These are phyloP conservation scores for Cytospora schulzeri DNA, from an alignment of 2,329 filamentous ascomycete species.

Conservation along the genomic window DNA sequence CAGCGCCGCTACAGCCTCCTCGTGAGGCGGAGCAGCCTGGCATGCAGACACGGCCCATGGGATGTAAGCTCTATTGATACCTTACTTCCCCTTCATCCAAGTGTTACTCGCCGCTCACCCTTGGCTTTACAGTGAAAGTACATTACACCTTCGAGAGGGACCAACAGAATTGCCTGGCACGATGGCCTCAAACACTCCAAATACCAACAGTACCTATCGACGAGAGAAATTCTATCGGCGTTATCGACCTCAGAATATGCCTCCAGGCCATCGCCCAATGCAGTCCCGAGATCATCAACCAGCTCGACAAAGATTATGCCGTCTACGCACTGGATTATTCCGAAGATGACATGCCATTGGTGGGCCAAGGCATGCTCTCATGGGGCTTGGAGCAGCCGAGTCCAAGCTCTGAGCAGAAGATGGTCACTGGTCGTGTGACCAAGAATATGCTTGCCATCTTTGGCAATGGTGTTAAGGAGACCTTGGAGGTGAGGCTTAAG, in stretches of 20 bases:
- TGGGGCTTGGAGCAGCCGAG: slow-evolving; percentile 66
- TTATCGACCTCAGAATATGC: slow-evolving; percentile 85
- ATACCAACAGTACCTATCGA: slow-evolving; percentile 82
- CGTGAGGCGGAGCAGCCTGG: slow-evolving; percentile 47
- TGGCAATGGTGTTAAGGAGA: slow-evolving; percentile 80
- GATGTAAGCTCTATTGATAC: slow-evolving; percentile 52
- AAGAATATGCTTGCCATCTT: slow-evolving; percentile 85
- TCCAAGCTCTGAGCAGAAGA: slow-evolving; percentile 60
- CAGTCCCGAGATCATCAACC: slow-evolving; percentile 84
- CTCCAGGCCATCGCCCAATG: slow-evolving; percentile 75
- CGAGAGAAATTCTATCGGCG: slow-evolving; percentile 77
- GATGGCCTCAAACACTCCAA: slow-evolving; percentile 76
- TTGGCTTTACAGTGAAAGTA: slow-evolving; percentile 73
- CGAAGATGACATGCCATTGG: slow-evolving; percentile 87
- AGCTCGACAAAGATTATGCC: slow-evolving; percentile 80
- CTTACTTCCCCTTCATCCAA: slow-evolving; percentile 37
- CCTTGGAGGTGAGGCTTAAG: slow-evolving; percentile 88
- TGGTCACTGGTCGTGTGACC: slow-evolving; percentile 88
- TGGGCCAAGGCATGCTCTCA: slow-evolving; percentile 94
- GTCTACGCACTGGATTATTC: slow-evolving; percentile 97
- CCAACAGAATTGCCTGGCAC: slow-evolving; percentile 85
- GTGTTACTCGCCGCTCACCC: slow-evolving; percentile 17
- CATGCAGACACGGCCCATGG: slow-evolving; percentile 65
- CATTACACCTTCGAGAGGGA: slow-evolving; percentile 94
- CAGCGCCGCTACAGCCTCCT: slow-evolving; percentile 30